Percentiles rank a stretch among this genome's conserved stretches.
These are phyloP conservation scores for Amyloporia xantha DNA, from an alignment of 768 basidiomycete species.

Conservation along the genomic window DNA sequence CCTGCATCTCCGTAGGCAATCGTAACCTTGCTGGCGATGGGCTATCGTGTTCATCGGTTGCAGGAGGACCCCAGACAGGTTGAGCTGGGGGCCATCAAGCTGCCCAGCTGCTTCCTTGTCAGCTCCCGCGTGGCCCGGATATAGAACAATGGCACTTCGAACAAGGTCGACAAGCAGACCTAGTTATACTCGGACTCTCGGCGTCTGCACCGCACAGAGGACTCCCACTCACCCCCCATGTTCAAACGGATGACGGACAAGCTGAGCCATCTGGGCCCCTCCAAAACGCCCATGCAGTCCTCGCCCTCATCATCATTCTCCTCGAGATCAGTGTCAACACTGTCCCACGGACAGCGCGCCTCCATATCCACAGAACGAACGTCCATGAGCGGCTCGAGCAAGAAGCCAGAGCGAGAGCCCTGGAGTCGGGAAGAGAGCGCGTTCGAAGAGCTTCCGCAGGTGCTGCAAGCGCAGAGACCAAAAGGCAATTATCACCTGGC, in stretches of 20 bases:
- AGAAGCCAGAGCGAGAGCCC: conserved; percentile 15
- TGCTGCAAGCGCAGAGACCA: conserved; percentile 34
- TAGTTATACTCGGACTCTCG: background rate
- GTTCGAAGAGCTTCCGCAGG: conserved; percentile 8
- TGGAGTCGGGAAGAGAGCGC: background rate
- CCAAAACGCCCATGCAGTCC: conserved; percentile 8
- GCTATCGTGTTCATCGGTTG: too few species aligned
- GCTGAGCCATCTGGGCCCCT: conserved; percentile 20
- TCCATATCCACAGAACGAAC: conserved; percentile 68
- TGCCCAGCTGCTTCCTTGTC: background rate
- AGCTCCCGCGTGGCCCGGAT: background rate
- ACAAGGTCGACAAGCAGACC: conserved; percentile 4
- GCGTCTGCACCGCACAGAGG: background rate
- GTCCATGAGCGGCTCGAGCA: conserved; percentile 45
- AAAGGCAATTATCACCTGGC: conserved; percentile 64
- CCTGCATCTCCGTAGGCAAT: too few species aligned
- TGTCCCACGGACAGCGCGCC: conserved; percentile 42
- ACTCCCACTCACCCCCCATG: conserved; percentile 17
- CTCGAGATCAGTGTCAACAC: conserved; percentile 9
- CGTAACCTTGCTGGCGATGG: too few species aligned
- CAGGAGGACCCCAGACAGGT: background rate
- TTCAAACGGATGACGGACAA: conserved; percentile 29
- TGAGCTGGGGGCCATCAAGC: background rate
- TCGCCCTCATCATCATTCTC: conserved; percentile 18
- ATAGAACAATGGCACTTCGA: conserved; percentile 15